Evolutionary conservation across 805 yeast genomes (phyloP).

Genomic region (Spathaspora arborariae): DNA sequence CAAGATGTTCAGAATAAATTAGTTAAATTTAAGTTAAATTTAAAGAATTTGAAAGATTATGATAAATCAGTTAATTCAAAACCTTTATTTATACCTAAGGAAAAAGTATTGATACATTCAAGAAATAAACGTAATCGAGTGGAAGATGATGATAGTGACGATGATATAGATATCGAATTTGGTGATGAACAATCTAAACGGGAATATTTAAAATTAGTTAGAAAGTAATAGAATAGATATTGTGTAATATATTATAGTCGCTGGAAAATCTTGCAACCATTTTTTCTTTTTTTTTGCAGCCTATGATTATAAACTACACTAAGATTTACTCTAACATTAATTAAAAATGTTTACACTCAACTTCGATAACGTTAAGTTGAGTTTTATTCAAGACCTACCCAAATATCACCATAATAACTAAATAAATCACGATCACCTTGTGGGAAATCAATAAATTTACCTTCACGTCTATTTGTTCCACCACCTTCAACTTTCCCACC

Average conservation of each 20-base stretch:
- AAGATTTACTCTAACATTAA: no score
- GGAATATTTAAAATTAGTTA: slow-evolving; percentile 12
- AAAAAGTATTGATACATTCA: neutral
- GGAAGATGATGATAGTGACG: slow-evolving; percentile 10
- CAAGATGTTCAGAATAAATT: slow-evolving; percentile 14
- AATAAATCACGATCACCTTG: slow-evolving; percentile 25
- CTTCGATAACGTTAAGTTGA: neutral
- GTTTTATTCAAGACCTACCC: slow-evolving; percentile 43
- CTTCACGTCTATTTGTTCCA: slow-evolving; percentile 37
- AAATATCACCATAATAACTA: slow-evolving; percentile 46
- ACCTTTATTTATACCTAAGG: neutral
- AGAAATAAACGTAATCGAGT: slow-evolving; percentile 3
- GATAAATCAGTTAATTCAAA: slow-evolving; percentile 5
- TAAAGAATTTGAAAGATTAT: slow-evolving; percentile 15
- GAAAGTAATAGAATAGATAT: no score
- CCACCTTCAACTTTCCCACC: slow-evolving; percentile 42
- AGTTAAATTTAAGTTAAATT: slow-evolving; percentile 22
- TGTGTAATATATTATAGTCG: no score
- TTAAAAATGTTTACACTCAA: neutral
- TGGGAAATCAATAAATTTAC: slow-evolving; percentile 43
- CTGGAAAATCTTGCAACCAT: no score
- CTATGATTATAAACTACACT: no score
- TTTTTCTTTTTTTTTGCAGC: no score
- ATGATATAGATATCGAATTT: slow-evolving; percentile 32
- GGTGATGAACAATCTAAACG: slow-evolving; percentile 18